Percentiles rank a stretch among this genome's conserved stretches.
phyloP scores from a whole-genome alignment of 2,329 filamentous ascomycete genomes.

The Colletotrichum simmondsii region DNA sequence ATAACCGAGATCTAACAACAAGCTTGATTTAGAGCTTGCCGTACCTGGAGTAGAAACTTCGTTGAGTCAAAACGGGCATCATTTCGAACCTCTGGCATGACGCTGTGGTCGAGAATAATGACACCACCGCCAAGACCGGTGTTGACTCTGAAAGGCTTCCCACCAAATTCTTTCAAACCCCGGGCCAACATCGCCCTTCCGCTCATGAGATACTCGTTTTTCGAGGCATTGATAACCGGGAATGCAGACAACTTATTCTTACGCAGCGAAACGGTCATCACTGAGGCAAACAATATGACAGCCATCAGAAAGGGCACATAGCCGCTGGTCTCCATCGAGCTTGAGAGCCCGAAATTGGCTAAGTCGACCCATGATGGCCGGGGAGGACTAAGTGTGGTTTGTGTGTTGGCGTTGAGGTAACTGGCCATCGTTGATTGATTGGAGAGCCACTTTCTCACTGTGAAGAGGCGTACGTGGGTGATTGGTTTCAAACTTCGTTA shows the following conservation, averaged over 20 bases:
- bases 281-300: neutral
- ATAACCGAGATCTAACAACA: neutral
- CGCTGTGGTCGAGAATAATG: constrained; percentile 2
- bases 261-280: neutral
- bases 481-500: neutral
- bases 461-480: neutral
- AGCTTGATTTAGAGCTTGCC: neutral
- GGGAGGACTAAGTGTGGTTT: neutral
- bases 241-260: constrained; percentile 1
- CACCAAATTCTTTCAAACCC: neutral
- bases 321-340: neutral
- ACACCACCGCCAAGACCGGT: constrained; percentile 20
- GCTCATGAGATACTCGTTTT: constrained; percentile 13
- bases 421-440: constrained; percentile 4
- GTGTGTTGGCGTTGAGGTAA: constrained; percentile 2
- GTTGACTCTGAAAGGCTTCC: constrained; percentile 20
- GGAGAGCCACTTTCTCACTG: neutral
- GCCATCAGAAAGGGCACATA: constrained; percentile 11
- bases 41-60: constrained; percentile 16
- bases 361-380: constrained; percentile 18
- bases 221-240: constrained; percentile 12
- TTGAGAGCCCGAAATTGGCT: neutral
- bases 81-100: constrained; percentile 20
- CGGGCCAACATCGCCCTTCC: constrained; percentile 4
- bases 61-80: constrained; percentile 21